Base-by-base conservation (phyloP, 768 basidiomycete species). In the Pulveroboletus sp. region DNA sequence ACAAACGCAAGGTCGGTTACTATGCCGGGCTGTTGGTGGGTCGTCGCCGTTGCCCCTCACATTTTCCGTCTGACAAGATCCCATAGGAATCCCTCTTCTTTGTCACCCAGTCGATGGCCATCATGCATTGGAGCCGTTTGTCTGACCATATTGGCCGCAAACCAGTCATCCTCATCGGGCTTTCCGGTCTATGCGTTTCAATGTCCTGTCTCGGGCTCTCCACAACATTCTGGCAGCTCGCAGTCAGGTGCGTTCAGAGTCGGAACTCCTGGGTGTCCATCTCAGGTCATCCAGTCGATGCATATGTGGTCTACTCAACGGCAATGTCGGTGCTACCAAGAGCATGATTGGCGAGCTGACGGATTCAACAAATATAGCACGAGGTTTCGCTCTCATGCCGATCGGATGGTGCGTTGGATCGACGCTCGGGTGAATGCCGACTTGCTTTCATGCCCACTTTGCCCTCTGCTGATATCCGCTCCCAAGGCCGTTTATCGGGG, bases 171-270 rank as follows among this genome's bases (percentile, higher is more conserved):
- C 72, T 89, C 39, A 70, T 66, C 2, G 87, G 86, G 0, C 68
- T 88, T 3, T 67, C 76, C 26, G 86, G 85, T 2, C 60, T 86
- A 14, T 79, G 79, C 1, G 18, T 82, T 9, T 86, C 83, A 0
- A 85, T 89, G 82, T 78, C 77, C 53, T 79, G 74, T 57, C 86
- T 88, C 55, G 86, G 86, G 12, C 68, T 89, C 26, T 86, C 84
- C 5, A 78, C 64, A 30, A 83, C 83, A 1, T 86, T 83, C 58
- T 78, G 75, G 77, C 78, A 81, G 3, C 72, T 83, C 1, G 77
- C 80, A 6, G 17, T 73, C 17, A 74, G 75, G 73, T 68, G 40
- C 36, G 62, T 42, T 3, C 8, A 36, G 31, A 14, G 3, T 24
- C 6, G 27, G 18, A 26, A 8, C 2, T 14, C 11, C 17, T 11